These are phyloP conservation scores for Gnetum montanum DNA, from an alignment of 75 land plant genomes.

Conservation along the genomic window DNA sequence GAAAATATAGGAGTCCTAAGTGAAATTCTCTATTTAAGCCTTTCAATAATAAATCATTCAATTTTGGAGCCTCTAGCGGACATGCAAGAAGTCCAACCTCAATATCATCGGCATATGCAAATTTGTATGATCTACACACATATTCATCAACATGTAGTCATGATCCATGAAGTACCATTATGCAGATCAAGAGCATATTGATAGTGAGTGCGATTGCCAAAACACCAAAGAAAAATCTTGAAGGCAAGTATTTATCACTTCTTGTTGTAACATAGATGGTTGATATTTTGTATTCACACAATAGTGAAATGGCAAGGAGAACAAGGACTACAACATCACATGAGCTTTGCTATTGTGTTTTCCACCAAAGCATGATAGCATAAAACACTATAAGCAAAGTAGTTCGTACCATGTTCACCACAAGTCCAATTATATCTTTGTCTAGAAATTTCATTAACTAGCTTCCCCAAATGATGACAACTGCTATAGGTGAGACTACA, in stretches of 20 bases:
- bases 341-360: not conserved
- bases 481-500: not conserved
- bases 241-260: not conserved
- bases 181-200: constrained; percentile 98
- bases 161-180: constrained; percentile 93
- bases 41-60: constrained; percentile 60
- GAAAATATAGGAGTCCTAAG: constrained; percentile 72
- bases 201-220: constrained; percentile 93
- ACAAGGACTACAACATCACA: not conserved
- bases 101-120: constrained; percentile 93
- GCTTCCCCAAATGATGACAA: not conserved
- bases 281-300: not conserved
- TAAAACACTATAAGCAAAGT: not conserved
- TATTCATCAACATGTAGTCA: constrained; percentile 95
- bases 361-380: not conserved
- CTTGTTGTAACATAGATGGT: not conserved
- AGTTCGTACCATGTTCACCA: not conserved
- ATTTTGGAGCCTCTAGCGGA: constrained; percentile 92
- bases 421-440: not conserved
- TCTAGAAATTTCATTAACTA: not conserved
- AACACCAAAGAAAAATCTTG: constrained; percentile 32
- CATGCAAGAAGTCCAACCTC: constrained; percentile 95
- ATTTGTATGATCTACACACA: constrained; percentile 87
- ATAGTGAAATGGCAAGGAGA: not conserved
- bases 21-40: constrained; percentile 62